Percentiles rank a stretch among this genome's conserved stretches.
Evolutionary conservation across 495 filamentous ascomycete species (phyloP).

Genomic region (Penicillium fimorum): DNA sequence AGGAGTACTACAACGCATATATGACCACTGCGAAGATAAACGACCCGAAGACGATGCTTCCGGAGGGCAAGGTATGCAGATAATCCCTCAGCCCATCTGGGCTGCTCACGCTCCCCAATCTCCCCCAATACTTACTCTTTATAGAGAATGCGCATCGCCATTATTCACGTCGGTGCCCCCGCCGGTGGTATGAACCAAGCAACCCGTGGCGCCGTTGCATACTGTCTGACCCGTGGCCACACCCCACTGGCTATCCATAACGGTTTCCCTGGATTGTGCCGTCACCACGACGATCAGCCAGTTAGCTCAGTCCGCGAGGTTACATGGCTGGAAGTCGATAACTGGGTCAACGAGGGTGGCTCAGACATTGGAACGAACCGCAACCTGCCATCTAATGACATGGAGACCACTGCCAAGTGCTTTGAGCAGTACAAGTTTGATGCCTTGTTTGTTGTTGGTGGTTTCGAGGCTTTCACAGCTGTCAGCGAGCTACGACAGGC

Average conservation of each 20-base stretch:
- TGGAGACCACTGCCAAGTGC: constrained; percentile 77
- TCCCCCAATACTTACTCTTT: constrained; percentile 13
- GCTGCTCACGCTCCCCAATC: background rate
- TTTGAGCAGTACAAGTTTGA: constrained; percentile 88
- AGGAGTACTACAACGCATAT: constrained; percentile 87
- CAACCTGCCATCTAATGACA: constrained; percentile 77
- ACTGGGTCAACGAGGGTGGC: constrained; percentile 94
- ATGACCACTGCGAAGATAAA: constrained; percentile 79
- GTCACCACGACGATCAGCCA: constrained; percentile 83
- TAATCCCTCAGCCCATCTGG: background rate
- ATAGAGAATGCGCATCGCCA: constrained; percentile 86
- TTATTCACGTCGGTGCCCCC: constrained; percentile 95
- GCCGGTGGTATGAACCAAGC: constrained; percentile 99
- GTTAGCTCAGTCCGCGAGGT: constrained; percentile 80
- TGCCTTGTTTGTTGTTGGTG: constrained; percentile 87
- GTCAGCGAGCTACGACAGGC: constrained; percentile 82
- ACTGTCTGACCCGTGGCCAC: constrained; percentile 91
- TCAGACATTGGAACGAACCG: constrained; percentile 99
- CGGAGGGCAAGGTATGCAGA: constrained; percentile 65
- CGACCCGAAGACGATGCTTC: constrained; percentile 59
- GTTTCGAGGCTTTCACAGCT: constrained; percentile 95
- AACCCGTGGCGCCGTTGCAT: constrained; percentile 91
- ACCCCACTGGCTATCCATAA: constrained; percentile 91
- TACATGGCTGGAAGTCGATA: constrained; percentile 88
- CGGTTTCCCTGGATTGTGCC: constrained; percentile 90